A percentile compares a stretch with the other conserved stretches of the same genome.
Evolutionary conservation across 2,329 filamentous ascomycete genomes (phyloP).

Genomic region (Hypoxylon sp.): DNA sequence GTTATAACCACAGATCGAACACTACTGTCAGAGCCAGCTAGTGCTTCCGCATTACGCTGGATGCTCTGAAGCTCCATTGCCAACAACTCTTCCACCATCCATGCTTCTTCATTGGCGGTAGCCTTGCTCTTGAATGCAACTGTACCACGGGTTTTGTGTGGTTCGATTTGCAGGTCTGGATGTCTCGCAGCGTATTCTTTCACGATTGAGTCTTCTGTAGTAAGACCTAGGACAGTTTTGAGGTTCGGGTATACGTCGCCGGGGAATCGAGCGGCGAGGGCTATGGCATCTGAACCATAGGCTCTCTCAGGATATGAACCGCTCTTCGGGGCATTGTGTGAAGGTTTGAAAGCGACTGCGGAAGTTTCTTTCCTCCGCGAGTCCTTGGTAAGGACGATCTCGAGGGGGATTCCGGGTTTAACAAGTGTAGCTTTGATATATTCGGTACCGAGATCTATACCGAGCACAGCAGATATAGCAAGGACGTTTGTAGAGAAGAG

Average conservation of each 20-base stretch:
- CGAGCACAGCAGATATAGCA: conserved; percentile 81
- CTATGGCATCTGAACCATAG: conserved; percentile 93
- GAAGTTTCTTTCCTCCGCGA: conserved; percentile 95
- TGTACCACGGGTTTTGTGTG: conserved; percentile 73
- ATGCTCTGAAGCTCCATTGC: conserved; percentile 97
- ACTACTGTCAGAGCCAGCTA: conserved; percentile 81
- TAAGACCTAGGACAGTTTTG: conserved; percentile 88
- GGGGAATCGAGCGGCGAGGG: conserved; percentile 88
- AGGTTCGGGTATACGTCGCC: conserved; percentile 95
- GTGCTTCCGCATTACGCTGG: conserved; percentile 85
- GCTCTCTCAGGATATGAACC: conserved; percentile 86
- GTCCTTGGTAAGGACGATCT: conserved; percentile 98
- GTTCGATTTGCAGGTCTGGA: conserved; percentile 80
- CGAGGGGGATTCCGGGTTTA: conserved; percentile 95
- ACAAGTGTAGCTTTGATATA: conserved; percentile 97
- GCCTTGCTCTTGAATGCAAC: conserved; percentile 85
- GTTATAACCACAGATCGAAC: conserved; percentile 91
- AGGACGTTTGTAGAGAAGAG: conserved; percentile 65
- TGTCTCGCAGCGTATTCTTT: conserved; percentile 81
- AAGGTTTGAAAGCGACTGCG: conserved; percentile 93
- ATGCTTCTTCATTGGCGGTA: conserved; percentile 72
- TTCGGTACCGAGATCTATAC: conserved; percentile 94
- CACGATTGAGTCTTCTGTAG: conserved; percentile 72
- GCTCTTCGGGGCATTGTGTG: conserved; percentile 73
- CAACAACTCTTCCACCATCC: conserved; percentile 91